These are phyloP conservation scores for Pseudocercospora pini-densiflorae DNA, from an alignment of 2,329 filamentous ascomycete genomes.

Conservation along the genomic window DNA sequence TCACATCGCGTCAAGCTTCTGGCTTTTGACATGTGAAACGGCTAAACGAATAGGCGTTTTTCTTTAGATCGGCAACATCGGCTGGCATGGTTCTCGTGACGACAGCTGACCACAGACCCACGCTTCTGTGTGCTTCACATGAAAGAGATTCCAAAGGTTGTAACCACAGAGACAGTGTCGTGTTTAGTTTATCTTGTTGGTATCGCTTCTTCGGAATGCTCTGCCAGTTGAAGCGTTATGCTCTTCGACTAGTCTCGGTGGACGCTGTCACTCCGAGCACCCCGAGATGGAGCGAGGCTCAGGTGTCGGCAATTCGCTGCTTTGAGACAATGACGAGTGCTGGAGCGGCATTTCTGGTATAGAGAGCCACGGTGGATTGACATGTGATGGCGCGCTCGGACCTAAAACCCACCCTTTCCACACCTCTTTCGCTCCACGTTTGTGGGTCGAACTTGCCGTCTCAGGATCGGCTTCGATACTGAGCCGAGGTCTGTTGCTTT, in stretches of 20 bases:
- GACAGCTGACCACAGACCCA: not conserved
- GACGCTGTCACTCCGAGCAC: not conserved
- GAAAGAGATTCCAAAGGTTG: constrained; percentile 2
- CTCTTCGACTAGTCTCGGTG: not conserved
- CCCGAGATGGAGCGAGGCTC: constrained; percentile 4
- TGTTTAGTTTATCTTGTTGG: not conserved
- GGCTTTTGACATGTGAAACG: constrained; percentile 28
- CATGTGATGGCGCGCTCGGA: not conserved
- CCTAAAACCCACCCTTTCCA: too few species aligned
- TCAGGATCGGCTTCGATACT: not conserved
- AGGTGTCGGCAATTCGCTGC: constrained; percentile 1
- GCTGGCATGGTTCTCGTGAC: not conserved
- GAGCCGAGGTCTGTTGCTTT: not conserved
- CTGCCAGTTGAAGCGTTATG: not conserved
- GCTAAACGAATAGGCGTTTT: constrained; percentile 9
- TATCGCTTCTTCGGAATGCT: not conserved
- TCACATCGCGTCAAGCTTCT: not conserved
- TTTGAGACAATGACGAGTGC: not conserved
- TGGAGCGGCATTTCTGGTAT: not conserved
- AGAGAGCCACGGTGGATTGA: not conserved
- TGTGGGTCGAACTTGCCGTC: too few species aligned
- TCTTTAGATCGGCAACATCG: not conserved
- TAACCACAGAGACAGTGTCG: not conserved
- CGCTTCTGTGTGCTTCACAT: constrained; percentile 12
- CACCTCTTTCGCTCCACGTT: too few species aligned